Base-by-base conservation (phyloP, 176 grass and related monocot species). In the Panicum miliaceum region DNA sequence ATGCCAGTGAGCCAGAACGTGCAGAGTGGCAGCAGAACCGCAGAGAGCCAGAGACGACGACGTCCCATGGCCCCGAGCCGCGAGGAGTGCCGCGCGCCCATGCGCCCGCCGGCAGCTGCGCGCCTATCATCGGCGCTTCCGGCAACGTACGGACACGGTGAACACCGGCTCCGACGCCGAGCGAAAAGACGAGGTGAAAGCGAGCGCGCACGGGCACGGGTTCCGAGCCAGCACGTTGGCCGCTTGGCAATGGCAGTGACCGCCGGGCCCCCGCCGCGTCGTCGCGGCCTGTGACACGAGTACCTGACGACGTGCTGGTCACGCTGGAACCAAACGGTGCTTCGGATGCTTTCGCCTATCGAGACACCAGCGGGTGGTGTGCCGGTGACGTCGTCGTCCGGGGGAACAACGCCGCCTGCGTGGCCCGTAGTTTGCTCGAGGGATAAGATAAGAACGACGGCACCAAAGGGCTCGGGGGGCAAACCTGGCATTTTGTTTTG, bases 351-450 rank as follows among this genome's bases (percentile, higher is more conserved):
- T 47, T 51, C 54, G 46, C 26, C 35, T 57, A 57, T 57, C 20
- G 20, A n/a, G 20, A 8, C 52, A 77, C 74, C 73, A 3, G 56
- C 14, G 37, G 4, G n/a, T 7, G 47, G 47, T 20, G 16, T 22
- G 12, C 32, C 3, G 45, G 64, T 57, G 75, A 22, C 61, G 59
- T 48, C 75, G 56, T 54, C 52, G 52, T 11, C 56, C 20, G 10
- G n/a, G 42, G 64, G 48, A 27, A 8, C 58, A 63, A 16, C 67
- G 57, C 69, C 14, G 59, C 25, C 8, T 65, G 13, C 37, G 3
- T 23, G 43, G 53, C 8, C 76, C 78, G 77, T 85, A 63, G 85
- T 70, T 85, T 43, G 53, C 71, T 53, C 35, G 18, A 54, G 12
- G 43, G 77, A 84, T 89, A 47, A 12, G 78, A 84, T 89, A 48